Evolutionary conservation across 2,329 filamentous ascomycete species (phyloP), one percentile per base, ranked within the genome.

Genomic region (Pseudogymnoascus sp.): DNA sequence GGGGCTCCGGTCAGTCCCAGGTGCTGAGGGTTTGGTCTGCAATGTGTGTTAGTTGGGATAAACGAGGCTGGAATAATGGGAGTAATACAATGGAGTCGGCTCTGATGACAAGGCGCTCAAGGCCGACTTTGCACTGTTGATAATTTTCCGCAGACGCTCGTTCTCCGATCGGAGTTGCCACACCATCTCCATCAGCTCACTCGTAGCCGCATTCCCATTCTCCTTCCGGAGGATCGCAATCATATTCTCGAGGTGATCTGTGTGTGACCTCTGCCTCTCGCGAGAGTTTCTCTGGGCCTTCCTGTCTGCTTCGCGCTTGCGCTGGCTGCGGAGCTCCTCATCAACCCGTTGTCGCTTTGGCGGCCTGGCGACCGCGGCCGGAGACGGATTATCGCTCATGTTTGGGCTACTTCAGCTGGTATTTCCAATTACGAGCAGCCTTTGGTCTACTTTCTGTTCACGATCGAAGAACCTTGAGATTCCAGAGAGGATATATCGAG

Each of bases 351-450:
- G 35, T 57, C 33, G 6, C n/a, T 56, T 39, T 23, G 39, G 23
- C 52, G 45, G 45, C 45, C 45, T 60, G 59, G 60, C 52, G 2
- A 67, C 68, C 61, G 72, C 68, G n/a, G 64, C 68, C 38, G 75
- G 61, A 63, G 69, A 69, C 60, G 74, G 7, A 30, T 19, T 52
- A 9, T 52, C 26, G 45, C 45, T 52, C 45, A 52, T 52, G 15
- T 52, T 52, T 52, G 26, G 6, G 15, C 12, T 52, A 19, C 18
- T 52, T 13, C 26, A 52, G 23, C 26, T 30, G 26, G 26, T 33
- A 30, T 30, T 30, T 30, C 19, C 23, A 9, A 52, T 52, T 52
- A 19, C 4, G 1, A 52, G 13, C n/a, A 52, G 2, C 15, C n/a
- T 52, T 5, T 13, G 26, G 26, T 30, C 5, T 33, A 12, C n/a